phyloP scores from a whole-genome alignment of 169 alveolate genomes.

The Babesia bovis region DNA sequence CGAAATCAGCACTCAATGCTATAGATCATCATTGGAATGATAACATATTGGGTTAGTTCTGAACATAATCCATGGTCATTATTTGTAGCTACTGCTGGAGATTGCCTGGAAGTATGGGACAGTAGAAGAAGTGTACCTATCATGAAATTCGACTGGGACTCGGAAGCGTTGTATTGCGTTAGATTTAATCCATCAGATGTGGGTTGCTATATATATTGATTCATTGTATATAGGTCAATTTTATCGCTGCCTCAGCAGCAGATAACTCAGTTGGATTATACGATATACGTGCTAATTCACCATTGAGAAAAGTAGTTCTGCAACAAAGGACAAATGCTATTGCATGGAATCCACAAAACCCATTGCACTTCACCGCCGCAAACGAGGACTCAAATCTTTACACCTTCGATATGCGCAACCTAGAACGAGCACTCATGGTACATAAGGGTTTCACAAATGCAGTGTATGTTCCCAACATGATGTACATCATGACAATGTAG shows the following conservation, averaged over 20 bases:
- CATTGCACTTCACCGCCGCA: slow-evolving; percentile 94
- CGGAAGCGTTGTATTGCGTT: slow-evolving; percentile 82
- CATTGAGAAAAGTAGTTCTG: slow-evolving; percentile 85
- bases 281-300: slow-evolving; percentile 88
- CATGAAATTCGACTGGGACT: slow-evolving; percentile 74
- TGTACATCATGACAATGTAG: slow-evolving; percentile 11
- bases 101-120: slow-evolving; percentile 77
- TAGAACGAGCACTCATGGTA: slow-evolving; percentile 88
- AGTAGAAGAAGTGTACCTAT: slow-evolving; percentile 70
- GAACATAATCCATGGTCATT: slow-evolving; percentile 13
- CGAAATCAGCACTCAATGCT: slow-evolving; percentile 74
- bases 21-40: slow-evolving; percentile 86
- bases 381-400: slow-evolving; percentile 96
- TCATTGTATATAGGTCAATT: slow-evolving; percentile 36
- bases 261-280: slow-evolving; percentile 85
- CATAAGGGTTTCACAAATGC: slow-evolving; percentile 93
- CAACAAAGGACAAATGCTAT: slow-evolving; percentile 90
- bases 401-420: slow-evolving; percentile 96
- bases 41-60: slow-evolving; percentile 34
- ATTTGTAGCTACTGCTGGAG: slow-evolving; percentile 87
- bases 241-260: slow-evolving; percentile 88
- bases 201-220: slow-evolving; percentile 10
- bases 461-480: slow-evolving; percentile 63
- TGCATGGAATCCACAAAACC: slow-evolving; percentile 98
- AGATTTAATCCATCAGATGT: slow-evolving; percentile 92